Base-by-base conservation (phyloP, 192 early-diverging fungal species). In the Podila horticola region DNA sequence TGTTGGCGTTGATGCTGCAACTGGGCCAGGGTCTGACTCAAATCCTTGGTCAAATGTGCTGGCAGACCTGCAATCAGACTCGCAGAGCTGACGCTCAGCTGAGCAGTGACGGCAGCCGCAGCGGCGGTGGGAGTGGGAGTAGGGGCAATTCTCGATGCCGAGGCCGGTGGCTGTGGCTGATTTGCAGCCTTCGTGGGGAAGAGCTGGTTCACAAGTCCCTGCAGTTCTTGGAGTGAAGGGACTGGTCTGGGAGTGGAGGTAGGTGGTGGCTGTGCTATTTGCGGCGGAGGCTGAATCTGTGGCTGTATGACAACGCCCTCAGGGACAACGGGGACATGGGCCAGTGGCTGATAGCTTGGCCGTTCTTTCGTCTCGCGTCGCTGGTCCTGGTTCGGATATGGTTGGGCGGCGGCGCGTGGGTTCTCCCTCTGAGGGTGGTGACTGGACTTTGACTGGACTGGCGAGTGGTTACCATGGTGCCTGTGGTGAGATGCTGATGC, bases 131-230 rank as follows among this genome's bases (percentile, higher is more conserved):
- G 61, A 57, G 33, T 45, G 3, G 66, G 48, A 6, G 13, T 64
- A 0, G 61, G 13, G 29, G 38, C 26, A 22, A 41, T 30, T 12
- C 8, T 9, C 11, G n/a, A 22, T 13, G 15, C 31, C n/a, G 51
- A 17, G 33, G 11, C 34, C 33, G 63, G 36, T 50, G 38, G 13
- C 22, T 30, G 29, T 24, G 58, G 2, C n/a, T 5, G 17, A 7
- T 62, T 2, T 45, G 31, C n/a, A n/a, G 17, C 10, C 1, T 28
- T 13, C 9, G 71, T 28, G 0, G 71, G 77, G 58, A 81, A 81
- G 13, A 81, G 38, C 17, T 81, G 77, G 38, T 81, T 72, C 10
- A 81, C 77, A 22, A 81, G 58, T 11, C 77, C 71, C 48, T 81
- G 77, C 0, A 81, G 60, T 41, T 81, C 66, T 34, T 81, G 71